Evolutionary conservation across 2,329 filamentous ascomycete genomes (phyloP), one percentile per base, ranked within the genome.

Genomic region (Pseudogymnoascus sp.): DNA sequence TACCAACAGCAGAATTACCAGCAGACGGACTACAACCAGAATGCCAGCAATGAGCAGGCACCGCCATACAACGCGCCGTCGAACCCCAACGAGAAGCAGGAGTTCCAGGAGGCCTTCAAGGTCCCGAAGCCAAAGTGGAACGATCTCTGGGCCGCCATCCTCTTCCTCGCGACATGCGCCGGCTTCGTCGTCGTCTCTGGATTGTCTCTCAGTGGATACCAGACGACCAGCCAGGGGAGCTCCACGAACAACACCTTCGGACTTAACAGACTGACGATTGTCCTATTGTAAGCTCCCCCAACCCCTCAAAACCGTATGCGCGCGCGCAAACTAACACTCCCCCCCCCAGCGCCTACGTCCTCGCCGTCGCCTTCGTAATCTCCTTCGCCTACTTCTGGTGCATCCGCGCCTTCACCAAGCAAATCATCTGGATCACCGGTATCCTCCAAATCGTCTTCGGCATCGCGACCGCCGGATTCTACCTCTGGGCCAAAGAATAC

Each of bases 371-470:
- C 4, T 80, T 93, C 21, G 81, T 90, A 1, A 78, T 96, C 45
- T 93, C 90, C 37, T 89, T 86, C 71, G 80, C 77, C 21, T 97
- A 97, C 73, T 85, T 97, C 70, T 85, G 86, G 75, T 75, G 87
- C 1, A 89, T 90, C 5, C 85, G 91, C 63, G 77, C 83, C 57
- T 93, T 93, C 68, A 92, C 93, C 3, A 96, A 95, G 77, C 85
- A 91, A 72, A 92, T 96, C 69, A 96, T 97, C 73, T 97, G 91
- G 90, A 84, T 92, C 40, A 96, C 92, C 0, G 91, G 91, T 11
- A 93, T 96, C 61, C 79, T 96, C 64, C 96, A 97, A 75, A 89
- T 96, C 70, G 78, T 88, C 63, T 88, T 91, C 69, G 91, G 90
- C 0, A 79, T 97, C n/a, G 93, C 84, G 1, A 96, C 91, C 0